These are phyloP conservation scores for Hygrocybe coccinea DNA, from an alignment of 768 basidiomycete species.

Conservation along the genomic window DNA sequence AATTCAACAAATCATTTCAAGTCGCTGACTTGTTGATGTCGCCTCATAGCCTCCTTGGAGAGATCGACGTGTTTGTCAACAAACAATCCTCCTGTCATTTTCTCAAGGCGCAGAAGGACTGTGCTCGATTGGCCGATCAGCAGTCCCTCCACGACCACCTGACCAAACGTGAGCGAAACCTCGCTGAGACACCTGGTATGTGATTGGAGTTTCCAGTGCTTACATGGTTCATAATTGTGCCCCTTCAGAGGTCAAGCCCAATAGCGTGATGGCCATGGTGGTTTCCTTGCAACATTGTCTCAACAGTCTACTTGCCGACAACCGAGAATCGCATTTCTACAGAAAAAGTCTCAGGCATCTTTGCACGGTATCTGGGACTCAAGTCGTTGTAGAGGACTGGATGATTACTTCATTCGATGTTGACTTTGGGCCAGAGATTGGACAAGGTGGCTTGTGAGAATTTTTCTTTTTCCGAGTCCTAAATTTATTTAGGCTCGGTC, in stretches of 20 bases:
- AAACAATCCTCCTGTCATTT: not conserved
- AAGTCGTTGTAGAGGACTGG: not conserved
- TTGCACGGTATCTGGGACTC: slow-evolving; percentile 14
- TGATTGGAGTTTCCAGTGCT: not conserved
- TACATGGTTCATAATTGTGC: not conserved
- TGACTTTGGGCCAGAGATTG: slow-evolving; percentile 20
- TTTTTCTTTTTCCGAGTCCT: no score
- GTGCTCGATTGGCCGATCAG: slow-evolving; percentile 2
- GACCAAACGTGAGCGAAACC: not conserved
- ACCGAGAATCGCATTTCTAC: slow-evolving; percentile 14
- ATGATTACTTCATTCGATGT: slow-evolving; percentile 25
- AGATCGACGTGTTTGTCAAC: not conserved
- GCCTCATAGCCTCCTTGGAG: slow-evolving; percentile 1
- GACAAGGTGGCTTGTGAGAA: slow-evolving; percentile 23
- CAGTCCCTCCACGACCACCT: not conserved
- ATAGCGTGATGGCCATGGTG: slow-evolving; percentile 17
- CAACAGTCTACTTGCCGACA: slow-evolving; percentile 3
- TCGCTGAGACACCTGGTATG: not conserved
- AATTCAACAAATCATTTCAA: not conserved
- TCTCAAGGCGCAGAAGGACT: not conserved
- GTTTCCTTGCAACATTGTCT: slow-evolving; percentile 16
- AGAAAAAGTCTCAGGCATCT: slow-evolving; percentile 15
- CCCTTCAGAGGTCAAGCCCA: slow-evolving; percentile 2
- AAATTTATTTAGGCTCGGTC: no score
- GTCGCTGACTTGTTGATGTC: not conserved